Conservation (phyloP, 495 filamentous ascomycete species). For the Tuber indicum region DNA sequence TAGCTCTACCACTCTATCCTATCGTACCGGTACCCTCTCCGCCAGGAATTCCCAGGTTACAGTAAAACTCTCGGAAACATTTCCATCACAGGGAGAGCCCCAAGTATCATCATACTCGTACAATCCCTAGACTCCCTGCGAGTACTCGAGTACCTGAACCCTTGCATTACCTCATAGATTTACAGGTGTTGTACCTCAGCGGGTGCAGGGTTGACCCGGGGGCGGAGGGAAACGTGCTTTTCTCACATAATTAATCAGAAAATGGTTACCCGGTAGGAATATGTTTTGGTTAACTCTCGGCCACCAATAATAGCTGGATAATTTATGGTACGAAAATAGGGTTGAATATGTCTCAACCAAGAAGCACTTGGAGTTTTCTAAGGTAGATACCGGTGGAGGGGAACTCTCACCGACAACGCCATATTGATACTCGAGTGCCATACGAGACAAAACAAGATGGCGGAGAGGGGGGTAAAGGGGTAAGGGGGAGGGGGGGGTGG, state of each 20-base stretch:
- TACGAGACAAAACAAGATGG: neutral
- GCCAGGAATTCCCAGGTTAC: neutral
- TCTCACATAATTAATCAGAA: slow-evolving; percentile 1
- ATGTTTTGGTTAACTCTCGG: neutral
- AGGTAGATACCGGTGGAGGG: neutral
- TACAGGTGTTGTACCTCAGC: neutral
- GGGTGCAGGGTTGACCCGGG: neutral
- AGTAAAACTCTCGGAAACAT: neutral
- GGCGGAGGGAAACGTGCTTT: neutral
- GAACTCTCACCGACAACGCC: neutral
- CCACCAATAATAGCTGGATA: neutral
- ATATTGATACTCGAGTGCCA: neutral
- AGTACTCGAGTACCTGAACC: neutral
- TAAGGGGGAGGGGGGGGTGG: neutral
- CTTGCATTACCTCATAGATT: neutral
- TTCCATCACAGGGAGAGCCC: neutral
- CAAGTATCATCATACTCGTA: neutral
- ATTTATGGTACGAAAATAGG: neutral
- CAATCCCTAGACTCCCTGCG: too few species aligned
- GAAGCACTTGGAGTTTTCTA: neutral
- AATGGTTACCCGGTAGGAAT: neutral
- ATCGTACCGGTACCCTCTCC: neutral
- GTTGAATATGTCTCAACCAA: neutral
- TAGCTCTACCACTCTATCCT: neutral
- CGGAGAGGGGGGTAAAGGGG: neutral